A percentile compares a stretch with the other conserved stretches of the same genome.
Conservation (phyloP, 805 yeast genomes). For the Candida xiaguanensis region DNA sequence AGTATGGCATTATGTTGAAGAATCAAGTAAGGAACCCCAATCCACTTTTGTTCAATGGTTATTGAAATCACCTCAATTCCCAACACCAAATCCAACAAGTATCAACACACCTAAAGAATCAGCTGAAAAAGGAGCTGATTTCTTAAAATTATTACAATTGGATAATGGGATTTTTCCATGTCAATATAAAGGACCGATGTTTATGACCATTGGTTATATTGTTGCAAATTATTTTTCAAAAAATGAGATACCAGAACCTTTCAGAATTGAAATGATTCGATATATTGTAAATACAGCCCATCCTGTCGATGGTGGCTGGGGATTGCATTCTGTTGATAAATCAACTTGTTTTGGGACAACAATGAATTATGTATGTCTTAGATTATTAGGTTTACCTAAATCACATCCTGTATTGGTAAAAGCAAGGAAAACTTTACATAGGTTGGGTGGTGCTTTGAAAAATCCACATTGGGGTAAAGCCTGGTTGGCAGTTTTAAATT, state of each 20-base stretch:
- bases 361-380: slow-evolving; percentile 75
- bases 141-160: slow-evolving; percentile 69
- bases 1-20: slow-evolving; percentile 67
- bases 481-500: slow-evolving; percentile 76
- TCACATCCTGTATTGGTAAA: slow-evolving; percentile 74
- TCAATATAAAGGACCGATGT: slow-evolving; percentile 97
- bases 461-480: slow-evolving; percentile 98
- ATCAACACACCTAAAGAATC: slow-evolving; percentile 52
- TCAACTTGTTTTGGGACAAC: slow-evolving; percentile 94
- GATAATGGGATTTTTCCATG: slow-evolving; percentile 85
- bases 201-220: slow-evolving; percentile 87
- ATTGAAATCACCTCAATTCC: slow-evolving; percentile 37
- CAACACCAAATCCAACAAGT: slow-evolving; percentile 36
- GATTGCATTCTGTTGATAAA: slow-evolving; percentile 87
- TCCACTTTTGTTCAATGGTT: slow-evolving; percentile 55
- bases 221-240: slow-evolving; percentile 68
- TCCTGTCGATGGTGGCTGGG: slow-evolving; percentile 99
- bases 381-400: slow-evolving; percentile 72
- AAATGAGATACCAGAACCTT: slow-evolving; percentile 63
- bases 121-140: slow-evolving; percentile 70
- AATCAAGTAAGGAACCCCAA: slow-evolving; percentile 44
- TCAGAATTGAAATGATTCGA: slow-evolving; percentile 67
- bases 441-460: slow-evolving; percentile 85
- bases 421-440: slow-evolving; percentile 67
- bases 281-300: slow-evolving; percentile 89